These are phyloP conservation scores for Solanum piurae DNA, from an alignment of 257 asterid species.

Conservation along the genomic window DNA sequence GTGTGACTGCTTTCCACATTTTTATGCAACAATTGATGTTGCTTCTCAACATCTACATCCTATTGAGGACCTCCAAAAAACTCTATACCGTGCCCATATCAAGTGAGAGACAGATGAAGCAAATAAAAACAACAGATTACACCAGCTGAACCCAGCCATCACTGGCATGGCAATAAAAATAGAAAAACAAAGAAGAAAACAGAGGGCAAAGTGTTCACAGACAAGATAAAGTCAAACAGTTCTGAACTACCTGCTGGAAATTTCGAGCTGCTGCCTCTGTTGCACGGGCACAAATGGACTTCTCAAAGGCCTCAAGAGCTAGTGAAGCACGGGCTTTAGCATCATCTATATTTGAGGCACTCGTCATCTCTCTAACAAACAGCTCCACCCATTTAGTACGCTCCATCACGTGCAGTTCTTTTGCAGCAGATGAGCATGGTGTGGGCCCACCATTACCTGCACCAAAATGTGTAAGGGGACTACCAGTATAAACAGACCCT, in stretches of 20 bases:
- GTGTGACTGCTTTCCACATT: background rate
- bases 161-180: background rate
- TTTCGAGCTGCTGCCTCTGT: conserved; percentile 50
- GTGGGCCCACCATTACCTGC: conserved; percentile 28
- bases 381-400: conserved; percentile 35
- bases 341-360: conserved; percentile 31
- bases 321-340: conserved; percentile 41
- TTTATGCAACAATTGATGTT: background rate
- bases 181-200: background rate
- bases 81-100: background rate
- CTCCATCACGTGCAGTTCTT: conserved; percentile 11
- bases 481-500: conserved; percentile 9
- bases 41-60: background rate
- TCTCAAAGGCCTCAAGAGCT: conserved; percentile 36
- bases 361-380: conserved; percentile 36
- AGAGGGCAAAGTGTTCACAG: background rate
- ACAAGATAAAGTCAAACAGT: background rate
- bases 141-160: background rate
- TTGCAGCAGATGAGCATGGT: conserved; percentile 8
- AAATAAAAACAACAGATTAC: background rate
- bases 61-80: background rate
- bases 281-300: conserved; percentile 25
- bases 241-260: conserved; percentile 50
- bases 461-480: background rate
- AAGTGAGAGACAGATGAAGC: background rate